Conservation (phyloP, 495 filamentous ascomycete species). For the Aspergillus hancockii region DNA sequence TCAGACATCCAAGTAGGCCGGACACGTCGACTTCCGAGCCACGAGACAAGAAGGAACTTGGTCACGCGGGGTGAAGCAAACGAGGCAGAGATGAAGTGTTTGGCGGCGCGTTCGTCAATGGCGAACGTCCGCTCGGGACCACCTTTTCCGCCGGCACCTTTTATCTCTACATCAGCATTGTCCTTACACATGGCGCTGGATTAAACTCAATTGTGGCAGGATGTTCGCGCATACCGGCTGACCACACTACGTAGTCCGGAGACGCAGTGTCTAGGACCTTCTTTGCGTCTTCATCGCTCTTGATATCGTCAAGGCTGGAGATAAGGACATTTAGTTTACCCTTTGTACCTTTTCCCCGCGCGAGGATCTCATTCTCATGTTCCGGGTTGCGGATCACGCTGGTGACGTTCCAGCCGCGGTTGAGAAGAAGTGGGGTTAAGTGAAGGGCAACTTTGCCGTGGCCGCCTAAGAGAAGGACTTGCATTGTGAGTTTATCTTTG, state of each 20-base stretch:
- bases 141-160: constrained; percentile 76
- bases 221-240: constrained; percentile 58
- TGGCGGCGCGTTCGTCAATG: constrained; percentile 69
- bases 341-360: constrained; percentile 52
- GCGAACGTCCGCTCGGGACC: constrained; percentile 59
- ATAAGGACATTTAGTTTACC: constrained; percentile 63
- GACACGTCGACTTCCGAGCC: constrained; percentile 57
- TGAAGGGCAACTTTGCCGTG: constrained; percentile 77
- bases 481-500: constrained; percentile 28
- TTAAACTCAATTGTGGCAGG: background rate
- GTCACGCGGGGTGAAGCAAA: constrained; percentile 57
- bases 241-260: constrained; percentile 76
- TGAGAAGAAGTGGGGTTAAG: constrained; percentile 75
- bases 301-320: constrained; percentile 69
- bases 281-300: constrained; percentile 60
- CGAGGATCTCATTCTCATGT: constrained; percentile 63
- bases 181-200: background rate
- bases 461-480: constrained; percentile 76
- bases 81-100: constrained; percentile 68
- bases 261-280: constrained; percentile 58
- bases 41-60: constrained; percentile 76
- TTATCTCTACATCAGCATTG: background rate
- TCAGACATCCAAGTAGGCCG: constrained; percentile 70
- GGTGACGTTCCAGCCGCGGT: constrained; percentile 71
- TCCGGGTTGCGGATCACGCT: constrained; percentile 72